Evolutionary conservation across 2,329 filamentous ascomycete genomes (phyloP), one percentile per base, ranked within the genome.

Genomic region (Penicillium sclerotigenum): DNA sequence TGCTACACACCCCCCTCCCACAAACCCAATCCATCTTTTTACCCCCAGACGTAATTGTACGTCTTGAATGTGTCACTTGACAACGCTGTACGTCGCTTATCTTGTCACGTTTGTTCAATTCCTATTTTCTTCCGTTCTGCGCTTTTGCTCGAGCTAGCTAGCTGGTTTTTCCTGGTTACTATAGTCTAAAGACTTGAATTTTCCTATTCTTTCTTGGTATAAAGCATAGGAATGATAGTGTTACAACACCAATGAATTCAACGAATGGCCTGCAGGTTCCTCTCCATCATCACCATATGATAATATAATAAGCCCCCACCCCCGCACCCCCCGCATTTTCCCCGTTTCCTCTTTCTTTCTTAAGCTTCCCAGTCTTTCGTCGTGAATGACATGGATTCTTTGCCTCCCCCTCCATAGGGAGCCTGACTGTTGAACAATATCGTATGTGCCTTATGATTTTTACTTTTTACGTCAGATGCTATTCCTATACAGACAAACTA

Each of bases 101-200:
- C 49, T 45, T 37, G 38, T 42, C 37, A 54, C 26, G 52, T 38
- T 31, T 47, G 34, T 41, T 22, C 31, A 49, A 42, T 50, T 34
- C 51, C 20, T 34, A 34, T 36, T 36, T 45, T 24, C 33, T 38
- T 56, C 34, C 45, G 43, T 47, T 45, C 18, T 47, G 22, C 9
- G 40, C 9, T 48, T 53, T 50, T 24, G 8, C 28, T 26, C 34
- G 20, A 43, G 52, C 50, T 58, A 57, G 54, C 26, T 54, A 51
- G 48, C 47, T 52, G n/a, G 37, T 57, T 45, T 47, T 36, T 50
- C 34, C 33, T 58, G 36, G 56, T 41, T 48, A 46, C 6, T 42
- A 54, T 54, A 49, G 36, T 54, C 36, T 38, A 54, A 50, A 54
- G 52, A 50, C 29, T 33, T 36, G 29, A 49, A 36, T 46, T n/a